phyloP scores from a whole-genome alignment of 163 green algal species.

The Scenedesmus sp. region DNA sequence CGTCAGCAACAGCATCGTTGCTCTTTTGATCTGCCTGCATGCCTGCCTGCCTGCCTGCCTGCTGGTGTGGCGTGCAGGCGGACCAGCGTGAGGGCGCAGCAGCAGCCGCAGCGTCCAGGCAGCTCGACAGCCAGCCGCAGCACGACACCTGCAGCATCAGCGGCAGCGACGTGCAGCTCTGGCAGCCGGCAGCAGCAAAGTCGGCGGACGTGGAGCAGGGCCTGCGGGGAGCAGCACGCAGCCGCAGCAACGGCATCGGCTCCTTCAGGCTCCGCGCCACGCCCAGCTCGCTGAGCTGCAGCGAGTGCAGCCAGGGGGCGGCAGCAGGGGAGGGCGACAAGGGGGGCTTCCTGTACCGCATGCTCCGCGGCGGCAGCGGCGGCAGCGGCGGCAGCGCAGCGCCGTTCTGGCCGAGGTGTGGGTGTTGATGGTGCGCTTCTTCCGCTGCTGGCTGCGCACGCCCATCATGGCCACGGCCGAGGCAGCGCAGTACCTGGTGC shows the following conservation, averaged over 20 bases:
- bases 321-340: background rate
- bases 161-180: background rate
- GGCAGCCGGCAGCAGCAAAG: background rate
- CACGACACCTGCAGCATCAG: background rate
- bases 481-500: conserved; percentile 54
- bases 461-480: conserved; percentile 50
- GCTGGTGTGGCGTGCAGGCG: too few relatives aligned
- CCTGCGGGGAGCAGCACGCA: background rate
- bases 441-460: conserved; percentile 49
- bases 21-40: too few relatives aligned
- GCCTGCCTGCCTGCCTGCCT: too few relatives aligned
- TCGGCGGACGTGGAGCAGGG: background rate
- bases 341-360: background rate
- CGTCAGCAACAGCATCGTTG: too few relatives aligned
- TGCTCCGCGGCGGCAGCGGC: background rate
- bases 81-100: background rate
- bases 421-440: conserved; percentile 53
- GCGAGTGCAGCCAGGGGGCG: background rate
- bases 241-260: background rate
- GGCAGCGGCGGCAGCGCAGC: too few relatives aligned
- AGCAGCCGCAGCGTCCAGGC: background rate
- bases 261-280: background rate
- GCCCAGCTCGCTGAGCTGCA: background rate
- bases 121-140: background rate
- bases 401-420: conserved; percentile 48